Percentiles rank a stretch among this genome's conserved stretches.
Evolutionary conservation across 768 basidiomycete species (phyloP).

Genomic region (Tylopilus balloui): DNA sequence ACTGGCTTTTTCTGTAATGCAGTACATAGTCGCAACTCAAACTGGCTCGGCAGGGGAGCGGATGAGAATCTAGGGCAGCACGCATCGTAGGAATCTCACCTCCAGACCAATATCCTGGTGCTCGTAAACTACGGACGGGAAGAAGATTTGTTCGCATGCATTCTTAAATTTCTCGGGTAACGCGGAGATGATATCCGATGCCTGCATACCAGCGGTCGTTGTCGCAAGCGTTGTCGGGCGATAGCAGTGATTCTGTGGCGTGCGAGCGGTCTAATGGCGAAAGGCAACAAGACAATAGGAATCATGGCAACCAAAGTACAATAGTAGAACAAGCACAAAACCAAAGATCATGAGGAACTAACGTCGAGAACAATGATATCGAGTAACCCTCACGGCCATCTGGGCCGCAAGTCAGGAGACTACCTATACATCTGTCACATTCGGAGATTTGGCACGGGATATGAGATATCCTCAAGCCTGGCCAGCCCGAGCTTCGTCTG

Average conservation of each 20-base stretch:
- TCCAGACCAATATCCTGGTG: constrained; percentile 61
- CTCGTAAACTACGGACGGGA: constrained; percentile 63
- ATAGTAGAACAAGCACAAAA: not conserved
- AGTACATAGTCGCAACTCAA: constrained; percentile 81
- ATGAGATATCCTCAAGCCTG: constrained; percentile 45
- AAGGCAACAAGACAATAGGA: not conserved
- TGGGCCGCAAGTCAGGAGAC: not conserved
- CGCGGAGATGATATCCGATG: constrained; percentile 50
- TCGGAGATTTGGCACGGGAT: not conserved
- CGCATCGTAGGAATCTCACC: constrained; percentile 36
- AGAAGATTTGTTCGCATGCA: constrained; percentile 72
- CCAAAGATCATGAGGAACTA: not conserved
- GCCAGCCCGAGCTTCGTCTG: constrained; percentile 54
- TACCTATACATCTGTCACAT: not conserved
- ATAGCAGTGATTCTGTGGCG: constrained; percentile 3
- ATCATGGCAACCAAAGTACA: constrained; percentile 2
- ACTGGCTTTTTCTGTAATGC: constrained; percentile 76
- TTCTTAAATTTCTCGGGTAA: constrained; percentile 53
- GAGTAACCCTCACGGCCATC: not conserved
- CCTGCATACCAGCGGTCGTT: constrained; percentile 10
- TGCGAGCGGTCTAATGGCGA: constrained; percentile 4
- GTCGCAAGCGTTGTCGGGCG: not conserved
- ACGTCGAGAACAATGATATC: not conserved
- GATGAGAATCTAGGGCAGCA: not conserved
- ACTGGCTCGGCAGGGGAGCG: constrained; percentile 42